Evolutionary conservation across 2,329 filamentous ascomycete genomes (phyloP), one percentile per base, ranked within the genome.

Genomic region (Claviceps maximensis): DNA sequence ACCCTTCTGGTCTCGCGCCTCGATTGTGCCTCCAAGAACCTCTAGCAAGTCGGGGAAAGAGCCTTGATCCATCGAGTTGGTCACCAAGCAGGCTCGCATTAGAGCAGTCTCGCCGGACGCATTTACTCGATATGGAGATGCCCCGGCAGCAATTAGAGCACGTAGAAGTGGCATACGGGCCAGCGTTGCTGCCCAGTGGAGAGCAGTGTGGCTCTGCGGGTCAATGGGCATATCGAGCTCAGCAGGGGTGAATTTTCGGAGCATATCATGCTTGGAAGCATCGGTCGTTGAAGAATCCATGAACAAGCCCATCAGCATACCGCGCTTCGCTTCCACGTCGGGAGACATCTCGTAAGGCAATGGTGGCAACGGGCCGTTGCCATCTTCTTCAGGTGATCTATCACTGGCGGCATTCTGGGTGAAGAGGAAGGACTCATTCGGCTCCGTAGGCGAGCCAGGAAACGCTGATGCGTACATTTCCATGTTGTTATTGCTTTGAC

Each of bases 111-210:
- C 90, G 15, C 93, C 93, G 1, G 85, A 86, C 25, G 84, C 83
- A 62, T 97, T 98, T 1, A 95, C 85, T 31, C 93, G 81, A 65
- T 84, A 87, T 47, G 95, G 89, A 59, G 84, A 95, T 1, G 91
- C 90, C 1, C 93, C 93, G 47, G 86, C 85, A 5, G 82, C 77
- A 53, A 97, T 87, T 12, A 98, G 76, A 0, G 90, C 79, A 52
- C 87, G 83, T 53, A 97, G 74, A 6, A 98, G 75, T 1, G 87
- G 80, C 65, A 95, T 84, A 17, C 91, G 85, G 2, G 89, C 89
- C 47, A 98, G 75, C 4, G 93, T 96, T 5, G 93, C 89, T 2
- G 93, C 93, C 93, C 93, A 98, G 64, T 97, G 91, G 42, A 98
- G 74, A 2, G 90, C 90, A 19, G 89, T 97, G 63, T 97, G 89